phyloP scores from a whole-genome alignment of 2,329 filamentous ascomycete species.

The Aureobasidium sp. region DNA sequence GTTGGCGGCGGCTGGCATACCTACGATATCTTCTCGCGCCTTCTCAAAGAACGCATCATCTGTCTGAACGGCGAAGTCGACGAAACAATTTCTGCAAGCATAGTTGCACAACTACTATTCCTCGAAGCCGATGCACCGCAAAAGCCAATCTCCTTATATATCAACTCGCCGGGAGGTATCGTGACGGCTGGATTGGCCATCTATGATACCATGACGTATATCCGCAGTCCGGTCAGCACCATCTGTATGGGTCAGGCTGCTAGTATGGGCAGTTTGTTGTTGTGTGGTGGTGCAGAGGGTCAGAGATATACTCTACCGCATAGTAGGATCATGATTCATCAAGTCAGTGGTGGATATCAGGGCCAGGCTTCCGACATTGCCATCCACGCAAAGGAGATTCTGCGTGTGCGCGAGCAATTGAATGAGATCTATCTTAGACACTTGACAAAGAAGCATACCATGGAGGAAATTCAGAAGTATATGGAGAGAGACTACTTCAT shows the following conservation, averaged over 20 bases:
- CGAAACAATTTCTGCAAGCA: constrained; percentile 81
- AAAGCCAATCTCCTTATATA: constrained; percentile 95
- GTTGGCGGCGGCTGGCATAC: constrained; percentile 46
- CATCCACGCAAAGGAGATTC: constrained; percentile 95
- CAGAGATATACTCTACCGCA: constrained; percentile 89
- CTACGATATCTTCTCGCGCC: constrained; percentile 41
- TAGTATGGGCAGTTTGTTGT: constrained; percentile 84
- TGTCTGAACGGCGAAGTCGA: constrained; percentile 89
- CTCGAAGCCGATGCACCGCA: constrained; percentile 94
- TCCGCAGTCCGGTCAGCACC: constrained; percentile 83
- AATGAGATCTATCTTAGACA: constrained; percentile 87
- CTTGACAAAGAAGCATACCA: constrained; percentile 64
- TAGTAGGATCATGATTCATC: constrained; percentile 93
- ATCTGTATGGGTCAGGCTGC: constrained; percentile 93
- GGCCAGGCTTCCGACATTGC: constrained; percentile 74
- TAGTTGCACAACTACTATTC: constrained; percentile 93
- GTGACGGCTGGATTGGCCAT: constrained; percentile 82
- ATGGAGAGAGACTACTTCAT: constrained; percentile 98
- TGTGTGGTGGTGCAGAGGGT: constrained; percentile 77
- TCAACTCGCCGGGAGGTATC: constrained; percentile 90
- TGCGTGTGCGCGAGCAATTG: constrained; percentile 74
- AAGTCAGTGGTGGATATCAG: constrained; percentile 70
- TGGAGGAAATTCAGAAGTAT: constrained; percentile 82
- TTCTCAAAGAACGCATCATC: constrained; percentile 74
- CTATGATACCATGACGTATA: constrained; percentile 99